A percentile compares a stretch with the other conserved stretches of the same genome.
These are phyloP conservation scores for Monosporascus sp. DNA, from an alignment of 2,329 filamentous ascomycete genomes.

Conservation along the genomic window DNA sequence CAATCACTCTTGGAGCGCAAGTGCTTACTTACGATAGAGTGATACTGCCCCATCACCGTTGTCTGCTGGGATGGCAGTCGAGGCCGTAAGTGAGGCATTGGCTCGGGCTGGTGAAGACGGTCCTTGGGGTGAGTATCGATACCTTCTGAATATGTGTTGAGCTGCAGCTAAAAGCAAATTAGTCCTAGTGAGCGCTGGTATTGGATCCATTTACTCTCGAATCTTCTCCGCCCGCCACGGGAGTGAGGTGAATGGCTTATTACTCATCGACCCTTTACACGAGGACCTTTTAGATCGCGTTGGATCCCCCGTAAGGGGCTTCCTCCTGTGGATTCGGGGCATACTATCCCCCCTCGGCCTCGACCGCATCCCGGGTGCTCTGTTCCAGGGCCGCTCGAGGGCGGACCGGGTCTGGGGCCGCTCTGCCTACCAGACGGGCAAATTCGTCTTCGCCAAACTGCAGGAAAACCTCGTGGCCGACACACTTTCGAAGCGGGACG, in stretches of 20 bases:
- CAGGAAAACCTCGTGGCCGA: constrained; percentile 89
- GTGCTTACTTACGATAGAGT: constrained; percentile 41
- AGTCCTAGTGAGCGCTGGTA: constrained; percentile 77
- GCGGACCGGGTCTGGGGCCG: constrained; percentile 82
- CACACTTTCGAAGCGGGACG: constrained; percentile 79
- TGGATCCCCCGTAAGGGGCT: constrained; percentile 65
- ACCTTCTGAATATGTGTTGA: not conserved
- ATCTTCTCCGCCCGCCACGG: constrained; percentile 86
- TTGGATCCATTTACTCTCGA: constrained; percentile 83
- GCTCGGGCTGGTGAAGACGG: constrained; percentile 75
- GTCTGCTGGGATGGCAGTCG: constrained; percentile 87
- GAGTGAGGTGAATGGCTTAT: constrained; percentile 67
- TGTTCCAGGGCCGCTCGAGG: constrained; percentile 75
- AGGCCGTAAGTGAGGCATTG: constrained; percentile 82
- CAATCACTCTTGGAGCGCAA: not conserved
- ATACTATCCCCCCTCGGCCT: constrained; percentile 83
- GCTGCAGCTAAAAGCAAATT: not conserved
- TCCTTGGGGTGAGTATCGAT: constrained; percentile 55
- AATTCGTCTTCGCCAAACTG: constrained; percentile 82
- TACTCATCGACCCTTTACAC: constrained; percentile 85
- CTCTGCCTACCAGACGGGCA: constrained; percentile 72
- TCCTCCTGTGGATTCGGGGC: constrained; percentile 81
- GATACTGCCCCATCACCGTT: constrained; percentile 93
- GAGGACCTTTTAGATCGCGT: constrained; percentile 74
- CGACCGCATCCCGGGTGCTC: constrained; percentile 70